These are phyloP conservation scores for Penicillium chermesinum DNA, from an alignment of 495 filamentous ascomycete species.

Conservation along the genomic window DNA sequence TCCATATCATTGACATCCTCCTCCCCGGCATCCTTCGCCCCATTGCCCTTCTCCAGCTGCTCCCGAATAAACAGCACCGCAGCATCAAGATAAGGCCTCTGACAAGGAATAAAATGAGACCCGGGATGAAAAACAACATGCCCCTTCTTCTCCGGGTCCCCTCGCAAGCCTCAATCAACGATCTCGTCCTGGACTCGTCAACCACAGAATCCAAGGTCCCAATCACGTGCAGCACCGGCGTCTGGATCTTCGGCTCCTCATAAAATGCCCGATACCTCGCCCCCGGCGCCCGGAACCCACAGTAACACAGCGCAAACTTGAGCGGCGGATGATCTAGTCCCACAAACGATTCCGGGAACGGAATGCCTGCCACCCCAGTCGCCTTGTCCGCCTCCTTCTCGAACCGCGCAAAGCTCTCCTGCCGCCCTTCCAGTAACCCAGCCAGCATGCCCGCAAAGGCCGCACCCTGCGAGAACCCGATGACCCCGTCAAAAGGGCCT, in stretches of 20 bases:
- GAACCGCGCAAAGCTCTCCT: conserved; percentile 41
- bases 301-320: conserved; percentile 75
- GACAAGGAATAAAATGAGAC: conserved; percentile 84
- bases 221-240: conserved; percentile 76
- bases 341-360: conserved; percentile 50
- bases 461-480: conserved; percentile 74
- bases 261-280: conserved; percentile 64
- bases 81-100: conserved; percentile 70
- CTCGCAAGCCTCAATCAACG: conserved; percentile 62
- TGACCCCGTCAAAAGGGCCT: conserved; percentile 63
- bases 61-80: conserved; percentile 70
- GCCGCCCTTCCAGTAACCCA: conserved; percentile 53
- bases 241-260: conserved; percentile 61
- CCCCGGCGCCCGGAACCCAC: conserved; percentile 68
- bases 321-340: conserved; percentile 51
- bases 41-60: conserved; percentile 35
- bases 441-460: conserved; percentile 60
- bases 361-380: conserved; percentile 23
- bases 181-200: conserved; percentile 62
- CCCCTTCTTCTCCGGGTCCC: conserved; percentile 47
- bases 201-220: conserved; percentile 88
- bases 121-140: conserved; percentile 81
- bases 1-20: conserved; percentile 61
- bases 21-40: conserved; percentile 36
- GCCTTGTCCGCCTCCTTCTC: conserved; percentile 17